Evolutionary conservation across 2,329 filamentous ascomycete genomes (phyloP), one percentile per base, ranked within the genome.

Genomic region (Fusarium sacchari): DNA sequence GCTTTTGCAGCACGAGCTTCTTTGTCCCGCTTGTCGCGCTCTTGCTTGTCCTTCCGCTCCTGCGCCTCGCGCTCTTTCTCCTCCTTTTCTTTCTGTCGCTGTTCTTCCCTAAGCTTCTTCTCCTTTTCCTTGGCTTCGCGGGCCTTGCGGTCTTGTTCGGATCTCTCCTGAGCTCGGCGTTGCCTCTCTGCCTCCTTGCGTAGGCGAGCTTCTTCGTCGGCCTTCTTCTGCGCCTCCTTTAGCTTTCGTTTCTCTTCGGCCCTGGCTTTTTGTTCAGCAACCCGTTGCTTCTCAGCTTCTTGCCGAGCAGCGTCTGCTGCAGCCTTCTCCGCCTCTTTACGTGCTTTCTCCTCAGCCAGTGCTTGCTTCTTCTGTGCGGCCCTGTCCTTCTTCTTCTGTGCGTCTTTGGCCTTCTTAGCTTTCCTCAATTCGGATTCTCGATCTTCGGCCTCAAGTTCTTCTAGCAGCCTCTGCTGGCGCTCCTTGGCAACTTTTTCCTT

Each of bases 401-500:
- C 95, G 79, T 97, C 96, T 79, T 94, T 94, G 53, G 94, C 93
- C 82, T 96, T 97, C 85, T 98, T 98, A 26, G 94, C 95, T 81
- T 96, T 95, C 71, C 93, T 92, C 81, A 96, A 90, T 58, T 91
- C 89, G 70, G 93, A 91, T 56, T 92, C 89, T 62, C 91, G 90
- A 72, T 90, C 89, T 81, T 99, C 96, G 80, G 97, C 94, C 75
- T 95, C 92, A 6, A 98, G 87, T 82, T 99, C 96, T 80, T 98
- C 93, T 32, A 99, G 87, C 28, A 99, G 90, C 81, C 95, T 95
- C 79, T 93, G 88, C 80, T 98, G 96, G 34, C 96, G 93, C 84
- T 99, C 96, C 77, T 92, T 91, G 24, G 96, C 94, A 7, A 99
- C 96, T 82, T 98, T 98, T 84, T 98, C 96, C 82, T 95, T 93